Conservation (phyloP, 1,284 basidiomycete species). For the Puccinia sorghi region DNA sequence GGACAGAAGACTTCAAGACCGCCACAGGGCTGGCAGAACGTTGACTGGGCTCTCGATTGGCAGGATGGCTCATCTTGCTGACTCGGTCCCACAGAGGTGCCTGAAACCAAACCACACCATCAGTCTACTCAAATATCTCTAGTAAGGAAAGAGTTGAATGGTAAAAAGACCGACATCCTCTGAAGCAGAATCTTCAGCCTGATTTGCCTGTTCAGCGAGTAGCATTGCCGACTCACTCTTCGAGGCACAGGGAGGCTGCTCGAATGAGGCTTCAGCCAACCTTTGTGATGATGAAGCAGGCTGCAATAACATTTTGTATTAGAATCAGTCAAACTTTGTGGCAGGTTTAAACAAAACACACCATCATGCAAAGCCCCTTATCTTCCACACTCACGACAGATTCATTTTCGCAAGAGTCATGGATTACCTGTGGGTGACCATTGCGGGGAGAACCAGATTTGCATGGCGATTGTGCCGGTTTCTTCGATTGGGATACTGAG, state of each 20-base stretch:
- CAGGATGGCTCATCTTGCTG: not conserved
- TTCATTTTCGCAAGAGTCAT: not conserved
- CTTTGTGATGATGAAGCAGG: constrained; percentile 2
- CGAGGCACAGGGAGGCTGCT: constrained; percentile 4
- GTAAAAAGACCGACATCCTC: not conserved
- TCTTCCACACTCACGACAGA: not conserved
- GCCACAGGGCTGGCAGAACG: not conserved
- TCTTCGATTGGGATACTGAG: not conserved
- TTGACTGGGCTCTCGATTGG: not conserved
- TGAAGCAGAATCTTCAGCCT: not conserved
- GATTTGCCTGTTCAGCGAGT: not conserved
- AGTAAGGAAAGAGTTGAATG: not conserved
- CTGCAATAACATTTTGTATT: not conserved
- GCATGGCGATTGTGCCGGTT: not conserved
- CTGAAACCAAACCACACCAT: not conserved
- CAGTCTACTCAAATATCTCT: not conserved
- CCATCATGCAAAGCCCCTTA: not conserved
- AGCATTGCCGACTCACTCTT: not conserved
- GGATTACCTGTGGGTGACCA: not conserved
- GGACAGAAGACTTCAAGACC: not conserved
- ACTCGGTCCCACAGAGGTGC: constrained; percentile 18
- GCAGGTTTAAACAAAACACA: not conserved
- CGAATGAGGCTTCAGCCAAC: not conserved
- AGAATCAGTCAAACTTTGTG: no score
- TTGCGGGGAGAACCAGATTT: not conserved